Percentiles rank a stretch among this genome's conserved stretches.
phyloP scores from a whole-genome alignment of 2,329 filamentous ascomycete species.

The Aspergillus uvarum region DNA sequence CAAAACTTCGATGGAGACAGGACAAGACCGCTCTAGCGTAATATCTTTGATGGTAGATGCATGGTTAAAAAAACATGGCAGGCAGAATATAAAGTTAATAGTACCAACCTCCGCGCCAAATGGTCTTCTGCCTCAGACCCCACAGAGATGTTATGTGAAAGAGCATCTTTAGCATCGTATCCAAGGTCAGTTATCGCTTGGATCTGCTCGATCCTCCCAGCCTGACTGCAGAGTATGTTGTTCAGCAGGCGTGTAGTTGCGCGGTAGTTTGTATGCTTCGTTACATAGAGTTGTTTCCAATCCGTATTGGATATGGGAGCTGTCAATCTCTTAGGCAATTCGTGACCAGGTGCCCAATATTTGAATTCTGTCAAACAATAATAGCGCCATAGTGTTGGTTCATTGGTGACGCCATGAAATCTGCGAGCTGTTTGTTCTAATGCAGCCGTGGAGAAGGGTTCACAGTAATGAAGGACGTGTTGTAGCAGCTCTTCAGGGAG shows the following conservation, averaged over 20 bases:
- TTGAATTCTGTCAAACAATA: slow-evolving; percentile 69
- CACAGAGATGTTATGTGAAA: slow-evolving; percentile 65
- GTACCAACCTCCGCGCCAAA: slow-evolving; percentile 63
- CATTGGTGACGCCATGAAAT: slow-evolving; percentile 65
- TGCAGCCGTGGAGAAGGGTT: slow-evolving; percentile 51
- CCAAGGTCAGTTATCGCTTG: slow-evolving; percentile 70
- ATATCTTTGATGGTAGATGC: slow-evolving; percentile 54
- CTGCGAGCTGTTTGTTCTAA: slow-evolving; percentile 62
- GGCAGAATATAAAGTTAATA: neutral
- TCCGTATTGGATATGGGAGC: slow-evolving; percentile 57
- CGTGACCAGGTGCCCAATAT: slow-evolving; percentile 71
- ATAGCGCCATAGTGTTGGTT: slow-evolving; percentile 75
- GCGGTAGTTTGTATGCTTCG: slow-evolving; percentile 55
- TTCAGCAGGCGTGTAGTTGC: slow-evolving; percentile 60
- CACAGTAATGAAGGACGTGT: slow-evolving; percentile 67
- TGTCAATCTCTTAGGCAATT: slow-evolving; percentile 57
- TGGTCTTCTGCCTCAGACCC: slow-evolving; percentile 67
- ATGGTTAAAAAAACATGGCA: neutral
- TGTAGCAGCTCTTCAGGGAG: slow-evolving; percentile 85
- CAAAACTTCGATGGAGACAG: slow-evolving; percentile 76
- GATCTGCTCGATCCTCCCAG: slow-evolving; percentile 67
- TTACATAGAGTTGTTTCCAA: slow-evolving; percentile 71
- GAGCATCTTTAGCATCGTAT: slow-evolving; percentile 84
- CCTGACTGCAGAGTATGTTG: slow-evolving; percentile 68
- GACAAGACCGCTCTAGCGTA: slow-evolving; percentile 73